Base-by-base conservation (phyloP, 2,329 filamentous ascomycete species). In the Colletotrichum sp. region DNA sequence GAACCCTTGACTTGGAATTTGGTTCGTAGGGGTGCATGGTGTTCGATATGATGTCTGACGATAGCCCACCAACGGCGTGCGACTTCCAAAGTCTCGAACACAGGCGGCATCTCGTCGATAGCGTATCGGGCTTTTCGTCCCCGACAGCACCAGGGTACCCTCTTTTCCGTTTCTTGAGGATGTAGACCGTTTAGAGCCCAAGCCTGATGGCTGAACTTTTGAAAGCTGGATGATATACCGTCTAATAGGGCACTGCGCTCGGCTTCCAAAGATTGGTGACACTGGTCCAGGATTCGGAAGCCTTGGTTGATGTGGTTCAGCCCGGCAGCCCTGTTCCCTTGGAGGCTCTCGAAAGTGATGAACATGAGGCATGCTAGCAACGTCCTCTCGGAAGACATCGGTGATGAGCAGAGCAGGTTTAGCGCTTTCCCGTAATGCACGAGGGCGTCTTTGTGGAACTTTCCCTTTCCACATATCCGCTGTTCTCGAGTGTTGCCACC, bases 291-390 rank as follows among this genome's bases (percentile, higher is more conserved):
- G 8, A 77, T 64, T 5, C 48, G 30, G 26, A 64, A 58, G 15
- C 85, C 85, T 57, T 86, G 83, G 3, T 80, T 85, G 55, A 86
- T 79, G 72, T 86, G 85, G 69, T 84, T 86, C 13, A 86, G 79
- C 4, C 84, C 85, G 2, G 83, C 84, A 2, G 84, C 80, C 72
- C 82, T 82, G 24, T 86, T 86, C 3, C 84, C 85, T 4, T 84
- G 79, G 71, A 85, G 83, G 3, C 84, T 78, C 65, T 86, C 85
- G 63, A 86, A 86, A 75, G 84, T 85, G 55, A 86, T 83, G 64
- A 86, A 86, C 1, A 86, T 77, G 3, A 86, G 78, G 0, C 85
- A 86, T 2, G 84, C 84, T 4, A 86, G 72, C 5, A 75, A 12
- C 3, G 7, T 83, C 85, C 21, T 83, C 79, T 21, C 86, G 48